Percentiles rank a stretch among this genome's conserved stretches.
These are phyloP conservation scores for Obba rivulosa DNA, from an alignment of 768 basidiomycete species.

Conservation along the genomic window DNA sequence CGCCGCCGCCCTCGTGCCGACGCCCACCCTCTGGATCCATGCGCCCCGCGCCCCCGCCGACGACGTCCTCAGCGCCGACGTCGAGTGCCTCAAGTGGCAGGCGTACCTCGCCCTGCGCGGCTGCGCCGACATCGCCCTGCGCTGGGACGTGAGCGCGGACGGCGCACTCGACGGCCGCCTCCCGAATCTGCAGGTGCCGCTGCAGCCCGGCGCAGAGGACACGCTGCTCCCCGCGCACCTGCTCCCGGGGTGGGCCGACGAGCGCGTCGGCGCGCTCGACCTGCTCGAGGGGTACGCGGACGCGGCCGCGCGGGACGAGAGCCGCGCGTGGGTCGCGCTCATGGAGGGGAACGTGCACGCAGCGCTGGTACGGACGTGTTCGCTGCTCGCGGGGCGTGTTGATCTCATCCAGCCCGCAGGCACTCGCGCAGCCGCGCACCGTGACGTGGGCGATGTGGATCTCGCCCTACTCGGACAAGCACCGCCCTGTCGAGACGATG, in stretches of 20 bases:
- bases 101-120: constrained; percentile 72
- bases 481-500: constrained; percentile 38
- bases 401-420: constrained; percentile 25
- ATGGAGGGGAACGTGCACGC: constrained; percentile 76
- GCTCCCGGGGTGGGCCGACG: constrained; percentile 75
- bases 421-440: constrained; percentile 39
- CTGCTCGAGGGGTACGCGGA: constrained; percentile 66
- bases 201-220: constrained; percentile 27
- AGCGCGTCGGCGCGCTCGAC: constrained; percentile 32
- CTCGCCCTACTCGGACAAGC: constrained; percentile 25
- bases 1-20: constrained; percentile 13
- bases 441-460: constrained; percentile 13
- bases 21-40: constrained; percentile 63
- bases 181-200: constrained; percentile 64
- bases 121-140: constrained; percentile 43
- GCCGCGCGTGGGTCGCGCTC: constrained; percentile 76
- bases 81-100: constrained; percentile 90
- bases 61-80: constrained; percentile 58
- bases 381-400: not conserved
- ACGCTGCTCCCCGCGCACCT: constrained; percentile 58
- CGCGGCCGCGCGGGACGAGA: constrained; percentile 58
- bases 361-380: constrained; percentile 45
- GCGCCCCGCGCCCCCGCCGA: constrained; percentile 35
- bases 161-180: constrained; percentile 66
- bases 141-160: constrained; percentile 64